phyloP scores from a whole-genome alignment of 1,284 basidiomycete species.

The Anthracocystis walkeri region DNA sequence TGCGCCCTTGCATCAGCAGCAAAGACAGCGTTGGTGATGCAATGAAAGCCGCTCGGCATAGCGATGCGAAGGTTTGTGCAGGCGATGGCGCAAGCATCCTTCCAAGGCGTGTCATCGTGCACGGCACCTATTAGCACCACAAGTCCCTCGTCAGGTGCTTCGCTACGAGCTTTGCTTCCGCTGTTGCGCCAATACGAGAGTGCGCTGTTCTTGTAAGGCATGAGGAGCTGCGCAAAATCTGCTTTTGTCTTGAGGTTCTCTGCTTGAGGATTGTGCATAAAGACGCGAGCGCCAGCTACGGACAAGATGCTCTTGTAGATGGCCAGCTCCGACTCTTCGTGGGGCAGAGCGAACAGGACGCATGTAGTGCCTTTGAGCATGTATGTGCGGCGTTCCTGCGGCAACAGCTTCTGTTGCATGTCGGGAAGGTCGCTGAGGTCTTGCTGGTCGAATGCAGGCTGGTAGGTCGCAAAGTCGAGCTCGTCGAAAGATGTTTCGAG shows the following conservation, averaged over 20 bases:
- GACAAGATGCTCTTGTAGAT: conserved; percentile 43
- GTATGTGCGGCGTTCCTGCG: conserved; percentile 31
- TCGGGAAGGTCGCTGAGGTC: conserved; percentile 43
- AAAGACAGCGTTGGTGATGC: conserved; percentile 40
- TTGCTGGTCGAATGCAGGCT: conserved; percentile 31
- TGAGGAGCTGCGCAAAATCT: conserved; percentile 48
- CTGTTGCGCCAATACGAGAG: conserved; percentile 47
- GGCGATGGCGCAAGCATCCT: conserved; percentile 34
- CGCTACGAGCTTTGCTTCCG: conserved; percentile 29
- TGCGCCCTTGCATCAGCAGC: conserved; percentile 35
- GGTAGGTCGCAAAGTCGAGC: conserved; percentile 29
- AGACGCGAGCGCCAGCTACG: conserved; percentile 37
- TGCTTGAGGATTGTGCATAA: conserved; percentile 29
- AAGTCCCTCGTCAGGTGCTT: conserved; percentile 53
- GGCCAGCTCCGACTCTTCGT: conserved; percentile 36
- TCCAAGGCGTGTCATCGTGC: conserved; percentile 33
- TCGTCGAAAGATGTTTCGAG: conserved; percentile 45
- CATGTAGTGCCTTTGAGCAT: conserved; percentile 55
- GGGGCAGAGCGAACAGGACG: conserved; percentile 40
- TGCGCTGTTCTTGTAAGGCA: conserved; percentile 50
- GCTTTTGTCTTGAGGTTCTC: conserved; percentile 39
- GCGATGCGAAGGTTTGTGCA: conserved; percentile 47
- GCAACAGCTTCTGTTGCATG: conserved; percentile 21
- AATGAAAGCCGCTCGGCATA: conserved; percentile 47
- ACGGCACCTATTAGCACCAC: conserved; percentile 35